Percentiles rank a stretch among this genome's conserved stretches.
Conservation (phyloP, 1,139 yeast genomes). For the Saccharomyces hybrid region DNA sequence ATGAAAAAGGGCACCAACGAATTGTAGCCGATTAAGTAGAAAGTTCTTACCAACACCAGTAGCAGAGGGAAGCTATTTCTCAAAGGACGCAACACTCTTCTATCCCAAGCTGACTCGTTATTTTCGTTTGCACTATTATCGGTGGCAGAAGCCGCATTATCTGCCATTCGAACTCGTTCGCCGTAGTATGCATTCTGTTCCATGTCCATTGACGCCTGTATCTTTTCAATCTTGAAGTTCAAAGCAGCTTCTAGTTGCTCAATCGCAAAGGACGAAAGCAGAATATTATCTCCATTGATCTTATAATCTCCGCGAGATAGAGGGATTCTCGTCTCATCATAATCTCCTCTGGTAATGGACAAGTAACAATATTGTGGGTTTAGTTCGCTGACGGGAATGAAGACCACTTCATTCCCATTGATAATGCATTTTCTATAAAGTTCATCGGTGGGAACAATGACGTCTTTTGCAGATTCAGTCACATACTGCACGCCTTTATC, state of each 20-base stretch:
- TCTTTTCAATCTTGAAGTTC: slow-evolving; percentile 5
- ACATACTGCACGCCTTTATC: background rate
- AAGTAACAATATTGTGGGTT: slow-evolving; percentile 7
- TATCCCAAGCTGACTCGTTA: background rate
- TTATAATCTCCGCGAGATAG: slow-evolving; percentile 14
- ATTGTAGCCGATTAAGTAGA: slow-evolving; percentile 19
- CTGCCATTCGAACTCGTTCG: background rate
- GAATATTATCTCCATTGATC: slow-evolving; percentile 10
- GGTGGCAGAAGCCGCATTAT: background rate
- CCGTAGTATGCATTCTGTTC: background rate
- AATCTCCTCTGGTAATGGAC: background rate
- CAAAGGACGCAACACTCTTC: background rate
- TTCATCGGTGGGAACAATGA: slow-evolving; percentile 4
- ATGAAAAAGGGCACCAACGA: slow-evolving; percentile 20
- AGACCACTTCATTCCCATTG: slow-evolving; percentile 16
- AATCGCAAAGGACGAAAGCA: slow-evolving; percentile 11
- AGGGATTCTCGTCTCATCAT: slow-evolving; percentile 6
- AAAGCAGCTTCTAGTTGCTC: slow-evolving; percentile 8
- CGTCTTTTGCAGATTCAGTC: background rate
- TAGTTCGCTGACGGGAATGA: slow-evolving; percentile 13
- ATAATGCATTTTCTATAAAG: slow-evolving; percentile 17
- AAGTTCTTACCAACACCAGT: slow-evolving; percentile 10
- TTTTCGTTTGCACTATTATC: background rate
- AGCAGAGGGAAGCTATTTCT: background rate
- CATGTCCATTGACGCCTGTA: background rate